These are phyloP conservation scores for Eremochloa ophiuroides DNA, from an alignment of 176 grass and related monocot genomes.

Conservation along the genomic window DNA sequence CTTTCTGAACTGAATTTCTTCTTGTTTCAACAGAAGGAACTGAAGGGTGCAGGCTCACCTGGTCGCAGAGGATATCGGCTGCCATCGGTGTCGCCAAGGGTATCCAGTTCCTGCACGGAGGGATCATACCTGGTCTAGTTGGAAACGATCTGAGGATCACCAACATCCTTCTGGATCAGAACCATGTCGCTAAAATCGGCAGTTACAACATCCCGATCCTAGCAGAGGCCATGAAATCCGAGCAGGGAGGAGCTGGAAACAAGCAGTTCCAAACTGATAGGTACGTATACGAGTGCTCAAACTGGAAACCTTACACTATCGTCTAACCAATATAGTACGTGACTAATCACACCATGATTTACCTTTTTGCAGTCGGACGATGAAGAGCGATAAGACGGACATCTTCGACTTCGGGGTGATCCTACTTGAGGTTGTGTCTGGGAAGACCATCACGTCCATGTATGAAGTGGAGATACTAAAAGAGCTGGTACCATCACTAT, in stretches of 20 bases:
- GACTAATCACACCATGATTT: not conserved
- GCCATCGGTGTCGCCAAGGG: conserved; percentile 71
- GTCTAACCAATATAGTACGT: not conserved
- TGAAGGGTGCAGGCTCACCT: conserved; percentile 64
- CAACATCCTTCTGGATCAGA: conserved; percentile 85
- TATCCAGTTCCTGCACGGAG: conserved; percentile 92
- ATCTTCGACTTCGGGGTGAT: conserved; percentile 84
- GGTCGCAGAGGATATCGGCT: conserved; percentile 83
- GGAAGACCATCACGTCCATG: conserved; percentile 70
- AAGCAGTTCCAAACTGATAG: conserved; percentile 53
- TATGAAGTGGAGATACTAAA: conserved; percentile 81
- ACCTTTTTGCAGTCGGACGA: conserved; percentile 33
- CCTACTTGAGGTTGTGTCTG: conserved; percentile 80
- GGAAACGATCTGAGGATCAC: conserved; percentile 81
- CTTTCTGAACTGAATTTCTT: conserved; percentile 14
- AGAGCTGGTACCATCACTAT: conserved; percentile 48
- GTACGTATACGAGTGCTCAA: conserved; percentile 32
- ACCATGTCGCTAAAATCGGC: conserved; percentile 84
- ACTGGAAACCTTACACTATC: not conserved
- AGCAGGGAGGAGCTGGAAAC: conserved; percentile 35
- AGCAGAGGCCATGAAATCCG: conserved; percentile 51
- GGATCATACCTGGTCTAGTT: conserved; percentile 74
- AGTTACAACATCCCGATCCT: conserved; percentile 84
- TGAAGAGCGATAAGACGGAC: conserved; percentile 58
- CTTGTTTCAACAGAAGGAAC: conserved; percentile 63